Base-by-base conservation (phyloP, 306 rosid genomes). In the peach (Prunus persica) region DNA sequence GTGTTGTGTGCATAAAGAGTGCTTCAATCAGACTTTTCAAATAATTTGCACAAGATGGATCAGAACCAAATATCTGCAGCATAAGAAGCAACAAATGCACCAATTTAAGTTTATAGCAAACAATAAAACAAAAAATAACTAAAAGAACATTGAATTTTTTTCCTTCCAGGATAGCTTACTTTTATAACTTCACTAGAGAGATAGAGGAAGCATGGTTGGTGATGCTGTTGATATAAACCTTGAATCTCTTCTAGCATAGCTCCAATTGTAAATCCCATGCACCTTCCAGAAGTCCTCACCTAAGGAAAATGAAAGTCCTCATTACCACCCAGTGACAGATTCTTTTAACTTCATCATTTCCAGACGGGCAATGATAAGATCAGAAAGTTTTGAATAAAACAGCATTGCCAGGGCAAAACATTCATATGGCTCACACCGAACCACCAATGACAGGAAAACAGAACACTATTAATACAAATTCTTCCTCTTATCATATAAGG, bases 161-260 rank as follows among this genome's bases (percentile, higher is more conserved):
- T 19, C 16, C 6, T 57, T 34, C 19, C 18, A 43, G 28, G 24
- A 73, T 20, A n/a, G 20, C 25, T 32, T 82, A 89, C 99, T 97
- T 96, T 96, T 80, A 96, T 96, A 82, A 96, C 99, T 87, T 96
- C 98, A 83, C 99, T 92, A 47, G 99, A 92, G 69, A 96, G 97
- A 86, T 96, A 96, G 78, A 96, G 99, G 77, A 96, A 96, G 86
- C 99, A 96, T 70, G 99, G 93, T 79, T 96, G 99, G 77, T 91
- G 96, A 82, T 96, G 98, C 84, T 83, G 97, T 87, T 85, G 83
- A 82, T 91, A 96, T 74, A 96, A 86, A 82, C 85, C 88, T 88
- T 96, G 99, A 84, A 96, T 91, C 89, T 91, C 97, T 86, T 92
- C 97, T 77, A 96, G 91, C 97, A 96, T 96, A 74, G 93, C 98